Base-by-base conservation (phyloP, 2,329 filamentous ascomycete genomes). In the Uncinocarpus reesii region DNA sequence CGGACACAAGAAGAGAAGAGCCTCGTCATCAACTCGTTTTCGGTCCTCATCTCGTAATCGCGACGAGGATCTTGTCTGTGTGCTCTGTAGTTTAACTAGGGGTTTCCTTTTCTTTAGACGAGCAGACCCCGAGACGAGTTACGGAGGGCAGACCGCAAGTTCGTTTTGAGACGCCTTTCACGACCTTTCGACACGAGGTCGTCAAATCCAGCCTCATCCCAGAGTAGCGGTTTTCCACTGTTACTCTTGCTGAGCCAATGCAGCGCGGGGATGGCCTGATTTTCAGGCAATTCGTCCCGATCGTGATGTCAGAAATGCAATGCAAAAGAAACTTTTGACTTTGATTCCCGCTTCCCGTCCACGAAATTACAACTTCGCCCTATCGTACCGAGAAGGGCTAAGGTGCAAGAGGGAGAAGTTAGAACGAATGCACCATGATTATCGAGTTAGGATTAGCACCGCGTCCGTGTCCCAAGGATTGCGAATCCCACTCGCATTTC, bases 361-460 rank as follows among this genome's bases (percentile, higher is more conserved):
- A 29, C 41, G 29, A 23, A 26, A 42, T 32, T 32, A 13, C 38
- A 18, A n/a, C n/a, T 16, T 43, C 29, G 41, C 41, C 41, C 29
- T 43, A 43, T 43, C 41, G 29, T 28, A 28, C 41, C 29, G 29
- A 43, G 3, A 42, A 26, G 34, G 18, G 41, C 26, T 42, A 42
- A 42, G 16, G 40, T 42, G n/a, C 26, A 16, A 42, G 11, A 21
- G 8, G 16, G 16, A 11, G 40, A n/a, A 32, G 6, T 2, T 7
- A 13, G 23, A 15, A 6, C 7, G 8, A 15, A 16, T 11, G 4
- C 6, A 16, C n/a, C 4, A n/a, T 26, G 24, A 41, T 26, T 7
- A 21, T 29, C 20, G 23, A 24, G 7, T 13, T 3, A 24, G 13
- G 8, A 15, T 32, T 18, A 32, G 16, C 41, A 15, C 29, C 41